Evolutionary conservation across 345 rosid species (phyloP), one percentile per base, ranked within the genome.

Genomic region (Pelargonium nanum): DNA sequence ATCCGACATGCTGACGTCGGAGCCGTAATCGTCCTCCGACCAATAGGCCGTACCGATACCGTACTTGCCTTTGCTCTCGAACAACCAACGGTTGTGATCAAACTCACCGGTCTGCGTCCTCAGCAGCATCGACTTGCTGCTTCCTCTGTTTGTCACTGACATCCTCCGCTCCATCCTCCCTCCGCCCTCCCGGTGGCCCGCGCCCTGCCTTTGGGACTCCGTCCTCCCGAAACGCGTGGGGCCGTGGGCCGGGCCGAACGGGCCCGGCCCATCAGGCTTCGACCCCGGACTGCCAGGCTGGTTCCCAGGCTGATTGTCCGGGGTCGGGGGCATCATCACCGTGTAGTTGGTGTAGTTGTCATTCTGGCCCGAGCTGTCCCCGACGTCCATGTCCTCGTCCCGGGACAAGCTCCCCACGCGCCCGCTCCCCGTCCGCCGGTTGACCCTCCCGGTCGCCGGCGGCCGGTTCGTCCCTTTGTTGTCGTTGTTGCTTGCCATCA

Each of bases 271-370:
- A n/a, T n/a, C n/a, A n/a, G n/a, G n/a, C n/a, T n/a, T n/a, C n/a
- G n/a, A n/a, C n/a, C n/a, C n/a, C n/a, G n/a, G n/a, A n/a, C n/a
- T n/a, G n/a, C n/a, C n/a, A n/a, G n/a, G n/a, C n/a, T n/a, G n/a
- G n/a, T n/a, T n/a, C n/a, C n/a, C n/a, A 2, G 96, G 97, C 53
- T 89, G 98, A 78, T 91, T 91, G 57, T 91, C 98, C 0, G 98
- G 98, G 0, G 98, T 91, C 0, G 98, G 95, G 5, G 98, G 98
- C 95, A 91, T 73, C 66, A 88, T 75, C 26, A 91, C 96, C 0
- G 98, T 91, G 83, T 91, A 91, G 40, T 91, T 85, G 34, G 81
- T 83, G 63, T 88, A 88, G n/a, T n/a, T n/a, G 71, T 88, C 97
- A 57, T 73, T 86, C 56, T 81, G 97, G 20, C 80, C 72, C n/a